Evolutionary conservation across 345 rosid genomes (phyloP).

Genomic region (Arabis hirsuta): DNA sequence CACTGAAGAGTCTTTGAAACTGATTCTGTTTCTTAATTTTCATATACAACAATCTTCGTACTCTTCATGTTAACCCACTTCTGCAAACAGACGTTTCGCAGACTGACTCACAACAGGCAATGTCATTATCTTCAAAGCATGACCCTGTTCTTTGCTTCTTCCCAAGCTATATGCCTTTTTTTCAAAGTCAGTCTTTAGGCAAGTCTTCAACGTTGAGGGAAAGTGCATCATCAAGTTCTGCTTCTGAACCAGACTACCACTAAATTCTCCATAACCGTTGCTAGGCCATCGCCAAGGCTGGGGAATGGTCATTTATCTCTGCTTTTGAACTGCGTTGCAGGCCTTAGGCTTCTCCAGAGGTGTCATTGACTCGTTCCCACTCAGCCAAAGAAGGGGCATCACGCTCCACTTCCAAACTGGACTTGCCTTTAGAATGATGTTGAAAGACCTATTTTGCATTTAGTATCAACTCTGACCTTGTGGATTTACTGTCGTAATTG

Average conservation of each 20-base stretch:
- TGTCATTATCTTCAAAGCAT: neutral
- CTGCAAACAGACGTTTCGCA: neutral
- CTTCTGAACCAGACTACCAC: neutral
- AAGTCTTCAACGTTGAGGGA: constrained; percentile 1
- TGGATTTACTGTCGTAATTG: constrained; percentile 7
- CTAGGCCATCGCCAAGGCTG: neutral
- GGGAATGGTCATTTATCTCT: neutral
- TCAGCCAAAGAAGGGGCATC: constrained; percentile 2
- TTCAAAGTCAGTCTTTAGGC: neutral
- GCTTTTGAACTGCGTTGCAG: too few relatives aligned
- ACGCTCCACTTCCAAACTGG: neutral
- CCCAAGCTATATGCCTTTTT: neutral
- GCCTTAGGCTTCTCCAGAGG: neutral
- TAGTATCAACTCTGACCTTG: neutral
- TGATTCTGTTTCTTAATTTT: neutral
- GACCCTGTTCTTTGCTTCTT: neutral
- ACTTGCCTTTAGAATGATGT: neutral
- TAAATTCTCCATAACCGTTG: neutral
- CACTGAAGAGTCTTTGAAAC: neutral
- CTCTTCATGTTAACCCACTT: neutral
- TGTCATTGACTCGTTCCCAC: too few relatives aligned
- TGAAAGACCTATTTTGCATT: neutral
- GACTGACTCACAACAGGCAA: neutral
- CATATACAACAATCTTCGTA: neutral
- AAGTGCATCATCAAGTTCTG: constrained; percentile 4